Evolutionary conservation across 2,329 filamentous ascomycete genomes (phyloP).

Genomic region (Trichoderma brevicompactum): DNA sequence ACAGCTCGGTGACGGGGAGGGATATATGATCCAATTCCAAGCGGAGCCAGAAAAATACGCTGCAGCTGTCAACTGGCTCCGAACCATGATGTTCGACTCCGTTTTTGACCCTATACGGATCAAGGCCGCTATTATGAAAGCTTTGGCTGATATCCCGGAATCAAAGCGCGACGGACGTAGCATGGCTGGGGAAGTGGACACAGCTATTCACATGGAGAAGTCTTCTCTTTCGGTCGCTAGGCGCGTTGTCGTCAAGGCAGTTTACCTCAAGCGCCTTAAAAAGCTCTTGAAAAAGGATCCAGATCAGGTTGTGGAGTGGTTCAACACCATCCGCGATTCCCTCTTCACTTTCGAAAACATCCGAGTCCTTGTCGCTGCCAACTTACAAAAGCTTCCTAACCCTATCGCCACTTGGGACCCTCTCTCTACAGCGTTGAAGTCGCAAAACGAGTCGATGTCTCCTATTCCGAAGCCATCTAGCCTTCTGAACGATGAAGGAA

Average conservation of each 20-base stretch:
- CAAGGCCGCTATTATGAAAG: conserved; percentile 72
- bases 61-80: conserved; percentile 80
- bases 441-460: conserved; percentile 54
- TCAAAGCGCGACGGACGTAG: conserved; percentile 81
- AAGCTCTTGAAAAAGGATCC: conserved; percentile 79
- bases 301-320: conserved; percentile 72
- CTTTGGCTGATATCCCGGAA: conserved; percentile 89
- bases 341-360: conserved; percentile 87
- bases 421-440: conserved; percentile 47
- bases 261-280: conserved; percentile 85
- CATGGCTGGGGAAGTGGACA: conserved; percentile 68
- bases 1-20: conserved; percentile 76
- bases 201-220: conserved; percentile 78
- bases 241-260: conserved; percentile 80
- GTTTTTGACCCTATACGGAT: conserved; percentile 77
- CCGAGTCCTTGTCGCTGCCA: conserved; percentile 80
- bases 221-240: conserved; percentile 77
- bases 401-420: conserved; percentile 80
- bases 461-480: conserved; percentile 72
- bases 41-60: conserved; percentile 88
- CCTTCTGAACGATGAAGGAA: conserved; percentile 76
- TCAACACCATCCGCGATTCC: conserved; percentile 74
- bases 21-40: conserved; percentile 79
- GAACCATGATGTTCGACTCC: conserved; percentile 83
- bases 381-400: conserved; percentile 72